These are phyloP conservation scores for Fraxinus americana DNA, from an alignment of 257 asterid genomes.

Conservation along the genomic window DNA sequence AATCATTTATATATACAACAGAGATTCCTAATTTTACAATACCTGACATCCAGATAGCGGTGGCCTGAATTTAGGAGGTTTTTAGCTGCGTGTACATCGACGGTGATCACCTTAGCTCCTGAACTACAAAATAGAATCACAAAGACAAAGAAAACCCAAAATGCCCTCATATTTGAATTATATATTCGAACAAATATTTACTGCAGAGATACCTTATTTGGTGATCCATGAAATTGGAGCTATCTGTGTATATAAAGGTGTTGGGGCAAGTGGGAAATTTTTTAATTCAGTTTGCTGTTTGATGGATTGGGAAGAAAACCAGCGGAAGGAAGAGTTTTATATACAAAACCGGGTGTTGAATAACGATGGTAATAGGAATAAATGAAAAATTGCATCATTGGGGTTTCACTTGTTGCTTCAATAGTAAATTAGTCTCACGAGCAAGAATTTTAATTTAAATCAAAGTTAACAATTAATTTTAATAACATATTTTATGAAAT, in stretches of 20 bases:
- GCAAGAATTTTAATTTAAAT: neutral
- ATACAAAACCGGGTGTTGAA: neutral
- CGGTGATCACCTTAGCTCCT: slow-evolving; percentile 44
- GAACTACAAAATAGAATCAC: slow-evolving; percentile 38
- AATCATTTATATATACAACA: neutral
- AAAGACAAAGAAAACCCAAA: slow-evolving; percentile 19
- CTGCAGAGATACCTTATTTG: slow-evolving; percentile 21
- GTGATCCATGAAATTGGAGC: slow-evolving; percentile 28
- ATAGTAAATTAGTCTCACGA: neutral
- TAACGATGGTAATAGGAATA: neutral
- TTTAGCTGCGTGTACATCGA: slow-evolving; percentile 67
- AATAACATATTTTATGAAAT: too few relatives aligned
- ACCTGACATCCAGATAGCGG: slow-evolving; percentile 87
- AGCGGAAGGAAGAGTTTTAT: neutral
- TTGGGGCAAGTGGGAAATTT: neutral
- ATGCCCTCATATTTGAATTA: neutral
- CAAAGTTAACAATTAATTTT: too few relatives aligned
- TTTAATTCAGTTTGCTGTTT: neutral
- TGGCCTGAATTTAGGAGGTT: slow-evolving; percentile 51
- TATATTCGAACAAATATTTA: neutral
- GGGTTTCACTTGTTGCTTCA: neutral
- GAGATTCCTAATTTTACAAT: neutral
- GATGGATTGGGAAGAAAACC: slow-evolving; percentile 8
- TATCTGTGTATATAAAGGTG: neutral
- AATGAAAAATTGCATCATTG: neutral